Evolutionary conservation across 306 rosid genomes (phyloP), one percentile per base, ranked within the genome.

Genomic region (Lathyrus sativus): DNA sequence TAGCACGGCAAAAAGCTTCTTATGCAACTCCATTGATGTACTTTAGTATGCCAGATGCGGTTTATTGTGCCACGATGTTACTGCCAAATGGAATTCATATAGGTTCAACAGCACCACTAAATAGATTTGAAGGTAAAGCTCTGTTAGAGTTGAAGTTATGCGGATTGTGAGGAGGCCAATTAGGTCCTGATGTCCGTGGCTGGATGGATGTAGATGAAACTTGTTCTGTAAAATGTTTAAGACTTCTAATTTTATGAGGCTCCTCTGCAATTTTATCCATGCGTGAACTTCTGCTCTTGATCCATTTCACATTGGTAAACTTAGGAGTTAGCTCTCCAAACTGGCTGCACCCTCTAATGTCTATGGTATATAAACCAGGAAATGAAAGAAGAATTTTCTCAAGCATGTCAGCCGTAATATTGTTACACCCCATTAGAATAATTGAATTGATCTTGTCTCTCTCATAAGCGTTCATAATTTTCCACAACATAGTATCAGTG

Each of bases 291-390:
- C n/a, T n/a, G n/a, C n/a, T n/a, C n/a, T n/a, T n/a, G n/a, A n/a
- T n/a, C n/a, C n/a, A n/a, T n/a, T n/a, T n/a, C n/a, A n/a, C n/a
- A n/a, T n/a, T n/a, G n/a, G n/a, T n/a, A n/a, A n/a, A n/a, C n/a
- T n/a, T n/a, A n/a, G n/a, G n/a, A n/a, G n/a, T n/a, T n/a, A n/a
- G n/a, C n/a, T n/a, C n/a, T n/a, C n/a, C n/a, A n/a, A n/a, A n/a
- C n/a, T n/a, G n/a, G n/a, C n/a, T n/a, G n/a, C 99, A 95, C 31
- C 95, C 96, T 84, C 97, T 86, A 74, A 88, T 84, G 74, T 95
- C 96, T 57, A 95, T 38, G 7, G 85, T 85, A 58, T 85, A 82
- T 74, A 95, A 74, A 79, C 76, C 80, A 75, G 95, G 86, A 85
- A 83, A 86, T 54, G 85, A 82, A 63, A 79, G 74, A 78, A 95